Base-by-base conservation (phyloP, 805 yeast species). In the Kodamaea sagamina region DNA sequence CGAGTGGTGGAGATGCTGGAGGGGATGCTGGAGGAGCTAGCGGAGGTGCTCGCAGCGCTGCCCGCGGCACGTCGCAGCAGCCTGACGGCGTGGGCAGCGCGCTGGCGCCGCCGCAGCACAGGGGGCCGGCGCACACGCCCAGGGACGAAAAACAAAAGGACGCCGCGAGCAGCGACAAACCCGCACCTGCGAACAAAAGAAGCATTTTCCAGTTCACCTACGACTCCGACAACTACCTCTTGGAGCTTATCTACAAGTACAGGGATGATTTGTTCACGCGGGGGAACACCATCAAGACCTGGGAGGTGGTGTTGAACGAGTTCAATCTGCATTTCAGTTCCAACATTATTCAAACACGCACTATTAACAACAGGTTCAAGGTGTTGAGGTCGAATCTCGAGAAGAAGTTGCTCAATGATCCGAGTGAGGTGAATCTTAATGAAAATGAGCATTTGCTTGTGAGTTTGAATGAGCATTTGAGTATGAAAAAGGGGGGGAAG, bases 321-420 rank as follows among this genome's bases (percentile, higher is more conserved):
- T 59, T 59, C 39, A 61, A 61, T 37, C 42, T 44, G 6, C 41
- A 35, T 13, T 46, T 47, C 26, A 22, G 49, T n/a, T 31, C 58
- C 18, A 44, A 43, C 16, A 55, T 59, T 9, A 48, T 59, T 5
- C 64, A 59, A 43, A 49, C 58, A 5, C 24, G 64, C 22, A 61
- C 64, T 9, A 47, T 61, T 27, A 59, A 50, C 27, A 61, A 59
- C 25, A 48, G 64, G 31, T 61, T 55, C 45, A 54, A 55, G 37
- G 32, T 35, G 1, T 39, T 61, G 8, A 41, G 53, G 13, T 52
- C 50, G 36, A 59, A 61, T 42, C 41, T 59, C 22, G 54, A 56
- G 35, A 39, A 47, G 32, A 52, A 41, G 43, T 46, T 42, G 40
- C n/a, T 41, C 11, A 45, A 27, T 21, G 46, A 44, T 17, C 45